These are phyloP conservation scores for Aspergillus sp. DNA, from an alignment of 2,329 filamentous ascomycete genomes.

Conservation along the genomic window DNA sequence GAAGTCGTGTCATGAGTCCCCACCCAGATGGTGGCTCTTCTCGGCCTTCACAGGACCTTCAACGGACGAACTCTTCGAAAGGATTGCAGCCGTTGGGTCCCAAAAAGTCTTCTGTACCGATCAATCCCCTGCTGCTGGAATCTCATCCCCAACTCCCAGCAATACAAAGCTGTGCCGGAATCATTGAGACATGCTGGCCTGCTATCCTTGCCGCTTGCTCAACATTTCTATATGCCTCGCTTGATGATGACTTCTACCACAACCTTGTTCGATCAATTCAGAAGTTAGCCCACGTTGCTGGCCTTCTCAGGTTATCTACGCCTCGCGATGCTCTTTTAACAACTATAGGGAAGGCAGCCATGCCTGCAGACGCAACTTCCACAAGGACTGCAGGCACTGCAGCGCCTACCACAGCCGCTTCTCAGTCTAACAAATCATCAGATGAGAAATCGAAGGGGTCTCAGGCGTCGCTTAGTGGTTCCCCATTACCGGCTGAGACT, in stretches of 20 bases:
- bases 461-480: constrained; percentile 28
- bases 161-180: constrained; percentile 73
- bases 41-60: constrained; percentile 31
- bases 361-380: constrained; percentile 68
- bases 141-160: constrained; percentile 71
- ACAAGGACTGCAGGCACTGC: constrained; percentile 22
- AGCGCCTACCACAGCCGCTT: constrained; percentile 18
- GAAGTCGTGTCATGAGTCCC: constrained; percentile 37
- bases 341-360: constrained; percentile 87
- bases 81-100: constrained; percentile 24
- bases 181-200: constrained; percentile 93
- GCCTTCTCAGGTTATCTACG: constrained; percentile 77
- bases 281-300: constrained; percentile 91
- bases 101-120: constrained; percentile 51
- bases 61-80: constrained; percentile 33
- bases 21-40: constrained; percentile 39
- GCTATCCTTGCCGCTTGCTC: constrained; percentile 93
- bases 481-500: constrained; percentile 30
- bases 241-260: constrained; percentile 94
- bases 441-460: constrained; percentile 35
- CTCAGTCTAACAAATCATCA: constrained; percentile 23
- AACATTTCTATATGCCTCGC: constrained; percentile 86
- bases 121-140: constrained; percentile 78
- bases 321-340: constrained; percentile 94
- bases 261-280: constrained; percentile 89